Evolutionary conservation across 1,284 basidiomycete species (phyloP).

Genomic region (Boletus albobrunnescens): DNA sequence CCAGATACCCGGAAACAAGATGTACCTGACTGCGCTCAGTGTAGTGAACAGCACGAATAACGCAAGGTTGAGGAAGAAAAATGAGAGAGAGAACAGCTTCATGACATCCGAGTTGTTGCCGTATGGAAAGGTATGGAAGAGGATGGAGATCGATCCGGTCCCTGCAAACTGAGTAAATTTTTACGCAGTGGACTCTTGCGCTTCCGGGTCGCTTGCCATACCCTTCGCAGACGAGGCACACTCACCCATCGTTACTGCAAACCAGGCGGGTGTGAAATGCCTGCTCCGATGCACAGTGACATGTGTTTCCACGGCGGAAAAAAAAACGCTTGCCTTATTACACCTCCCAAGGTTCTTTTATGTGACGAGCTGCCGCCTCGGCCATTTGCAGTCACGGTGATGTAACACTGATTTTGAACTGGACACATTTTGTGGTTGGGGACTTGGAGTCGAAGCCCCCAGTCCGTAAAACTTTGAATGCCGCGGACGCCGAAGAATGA

Average conservation of each 20-base stretch:
- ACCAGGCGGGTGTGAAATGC: slow-evolving; percentile 49
- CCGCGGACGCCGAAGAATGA: not conserved
- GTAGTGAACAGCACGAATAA: slow-evolving; percentile 58
- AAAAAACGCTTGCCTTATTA: slow-evolving; percentile 21
- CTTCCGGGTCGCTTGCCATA: not conserved
- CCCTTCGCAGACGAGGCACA: too few species aligned
- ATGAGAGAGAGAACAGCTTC: slow-evolving; percentile 43
- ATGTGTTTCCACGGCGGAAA: not conserved
- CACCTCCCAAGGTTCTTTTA: slow-evolving; percentile 17
- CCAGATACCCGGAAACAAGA: slow-evolving; percentile 56
- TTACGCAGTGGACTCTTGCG: not conserved
- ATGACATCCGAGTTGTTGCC: slow-evolving; percentile 39
- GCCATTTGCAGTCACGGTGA: not conserved
- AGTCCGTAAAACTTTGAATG: not conserved
- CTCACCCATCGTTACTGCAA: slow-evolving; percentile 53
- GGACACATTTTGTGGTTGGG: not conserved
- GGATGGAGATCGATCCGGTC: slow-evolving; percentile 52
- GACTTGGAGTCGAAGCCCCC: not conserved
- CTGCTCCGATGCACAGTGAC: slow-evolving; percentile 16
- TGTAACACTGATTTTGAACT: not conserved
- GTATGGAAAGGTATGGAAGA: slow-evolving; percentile 55
- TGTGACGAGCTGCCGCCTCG: not conserved
- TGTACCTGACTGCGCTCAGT: slow-evolving; percentile 50
- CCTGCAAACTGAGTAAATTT: slow-evolving; percentile 34
- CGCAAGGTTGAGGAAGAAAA: slow-evolving; percentile 66